Conservation (phyloP, 441 rosid species). For the Manihot esculenta region DNA sequence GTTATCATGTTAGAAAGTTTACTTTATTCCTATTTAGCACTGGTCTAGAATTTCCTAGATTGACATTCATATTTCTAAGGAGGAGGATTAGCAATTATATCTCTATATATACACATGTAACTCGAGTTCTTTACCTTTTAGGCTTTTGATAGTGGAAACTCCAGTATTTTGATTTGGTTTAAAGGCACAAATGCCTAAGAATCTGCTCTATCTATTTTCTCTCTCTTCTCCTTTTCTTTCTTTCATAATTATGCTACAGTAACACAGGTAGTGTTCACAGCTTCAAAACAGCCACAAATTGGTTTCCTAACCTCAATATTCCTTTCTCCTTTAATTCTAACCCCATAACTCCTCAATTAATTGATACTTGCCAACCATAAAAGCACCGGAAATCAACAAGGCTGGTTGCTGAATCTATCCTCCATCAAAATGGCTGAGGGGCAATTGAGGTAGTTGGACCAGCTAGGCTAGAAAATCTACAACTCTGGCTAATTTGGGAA, state of each 20-base stretch:
- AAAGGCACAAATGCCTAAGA: background rate
- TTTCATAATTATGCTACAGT: background rate
- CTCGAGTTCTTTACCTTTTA: background rate
- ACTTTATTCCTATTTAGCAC: background rate
- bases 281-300: background rate
- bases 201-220: background rate
- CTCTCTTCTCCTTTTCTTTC: background rate
- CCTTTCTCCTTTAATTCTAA: background rate
- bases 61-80: too few relatives aligned
- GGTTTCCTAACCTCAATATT: background rate
- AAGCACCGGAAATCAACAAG: background rate
- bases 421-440: background rate
- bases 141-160: background rate
- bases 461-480: background rate
- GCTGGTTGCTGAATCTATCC: background rate
- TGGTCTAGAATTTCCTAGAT: background rate
- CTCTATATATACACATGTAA: background rate
- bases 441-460: too few relatives aligned
- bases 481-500: background rate
- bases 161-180: background rate
- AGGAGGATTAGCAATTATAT: background rate
- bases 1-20: too few relatives aligned
- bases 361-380: background rate
- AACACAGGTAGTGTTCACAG: background rate
- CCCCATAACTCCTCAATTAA: background rate